Percentiles rank a stretch among this genome's conserved stretches.
These are phyloP conservation scores for Veloporphyrellus conicus DNA, from an alignment of 1,284 basidiomycete species.

Conservation along the genomic window DNA sequence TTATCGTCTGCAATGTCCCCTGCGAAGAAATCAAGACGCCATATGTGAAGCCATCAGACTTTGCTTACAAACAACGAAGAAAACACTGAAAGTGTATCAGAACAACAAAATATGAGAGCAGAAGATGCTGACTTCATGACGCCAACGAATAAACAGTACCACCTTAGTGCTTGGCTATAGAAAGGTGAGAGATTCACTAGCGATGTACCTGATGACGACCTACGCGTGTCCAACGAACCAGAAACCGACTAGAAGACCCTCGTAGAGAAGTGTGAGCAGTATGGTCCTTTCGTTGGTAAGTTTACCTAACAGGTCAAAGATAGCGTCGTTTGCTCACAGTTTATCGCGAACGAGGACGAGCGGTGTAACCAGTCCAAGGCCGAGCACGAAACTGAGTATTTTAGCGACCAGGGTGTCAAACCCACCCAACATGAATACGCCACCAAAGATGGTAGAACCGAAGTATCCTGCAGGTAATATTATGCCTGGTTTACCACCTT, in stretches of 20 bases:
- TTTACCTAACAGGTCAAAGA: constrained; percentile 1
- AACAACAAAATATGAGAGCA: neutral
- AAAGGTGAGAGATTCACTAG: constrained; percentile 5
- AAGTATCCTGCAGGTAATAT: constrained; percentile 74
- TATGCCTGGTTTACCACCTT: constrained; percentile 65
- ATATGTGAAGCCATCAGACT: constrained; percentile 1
- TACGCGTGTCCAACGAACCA: constrained; percentile 83
- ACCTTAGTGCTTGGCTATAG: constrained; percentile 57
- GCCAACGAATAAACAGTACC: constrained; percentile 79
- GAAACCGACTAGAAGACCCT: constrained; percentile 73
- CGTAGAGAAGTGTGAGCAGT: constrained; percentile 67
- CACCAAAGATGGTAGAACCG: constrained; percentile 75
- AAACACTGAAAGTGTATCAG: constrained; percentile 45
- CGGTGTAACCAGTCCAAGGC: constrained; percentile 67
- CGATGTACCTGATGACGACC: constrained; percentile 30
- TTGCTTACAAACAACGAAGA: constrained; percentile 70
- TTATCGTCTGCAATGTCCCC: constrained; percentile 83
- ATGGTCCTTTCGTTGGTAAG: constrained; percentile 56
- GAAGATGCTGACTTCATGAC: constrained; percentile 68
- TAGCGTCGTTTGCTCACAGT: constrained; percentile 49
- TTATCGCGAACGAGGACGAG: constrained; percentile 78
- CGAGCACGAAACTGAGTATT: constrained; percentile 76
- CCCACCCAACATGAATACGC: constrained; percentile 70
- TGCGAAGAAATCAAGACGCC: constrained; percentile 35
- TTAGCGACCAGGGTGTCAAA: constrained; percentile 78